Evolutionary conservation across 78 protist species (phyloP).

Genomic region (Dictyostelium capitatum): DNA sequence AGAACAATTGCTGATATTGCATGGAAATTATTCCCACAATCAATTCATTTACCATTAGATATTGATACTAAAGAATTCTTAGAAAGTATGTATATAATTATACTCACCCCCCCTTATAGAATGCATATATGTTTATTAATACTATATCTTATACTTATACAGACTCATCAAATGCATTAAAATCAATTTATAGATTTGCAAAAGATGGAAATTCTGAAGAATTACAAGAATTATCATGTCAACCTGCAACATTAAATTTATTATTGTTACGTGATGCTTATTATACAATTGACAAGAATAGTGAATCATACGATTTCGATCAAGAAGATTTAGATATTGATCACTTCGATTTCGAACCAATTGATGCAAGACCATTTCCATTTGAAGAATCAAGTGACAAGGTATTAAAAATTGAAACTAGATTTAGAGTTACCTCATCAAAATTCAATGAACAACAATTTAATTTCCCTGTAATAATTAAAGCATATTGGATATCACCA

Average conservation of each 20-base stretch:
- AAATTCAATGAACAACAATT: not conserved
- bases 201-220: not conserved
- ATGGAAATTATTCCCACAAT: not conserved
- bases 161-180: not conserved
- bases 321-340: not conserved
- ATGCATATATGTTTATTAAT: too few species aligned
- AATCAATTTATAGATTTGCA: conserved; percentile 1
- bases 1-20: not conserved
- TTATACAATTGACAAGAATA: not conserved
- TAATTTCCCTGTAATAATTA: not conserved
- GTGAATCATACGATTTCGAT: not conserved
- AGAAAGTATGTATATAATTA: not conserved
- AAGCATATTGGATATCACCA: not conserved
- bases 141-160: not conserved
- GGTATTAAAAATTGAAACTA: not conserved
- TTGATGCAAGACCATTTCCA: not conserved
- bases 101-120: too few species aligned
- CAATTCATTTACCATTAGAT: not conserved
- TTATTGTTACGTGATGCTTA: not conserved
- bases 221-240: not conserved
- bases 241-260: not conserved
- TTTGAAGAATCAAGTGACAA: not conserved
- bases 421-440: not conserved
- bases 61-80: not conserved
- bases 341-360: not conserved